Base-by-base conservation (phyloP, 805 yeast species). In the Ogataea paraovalis region DNA sequence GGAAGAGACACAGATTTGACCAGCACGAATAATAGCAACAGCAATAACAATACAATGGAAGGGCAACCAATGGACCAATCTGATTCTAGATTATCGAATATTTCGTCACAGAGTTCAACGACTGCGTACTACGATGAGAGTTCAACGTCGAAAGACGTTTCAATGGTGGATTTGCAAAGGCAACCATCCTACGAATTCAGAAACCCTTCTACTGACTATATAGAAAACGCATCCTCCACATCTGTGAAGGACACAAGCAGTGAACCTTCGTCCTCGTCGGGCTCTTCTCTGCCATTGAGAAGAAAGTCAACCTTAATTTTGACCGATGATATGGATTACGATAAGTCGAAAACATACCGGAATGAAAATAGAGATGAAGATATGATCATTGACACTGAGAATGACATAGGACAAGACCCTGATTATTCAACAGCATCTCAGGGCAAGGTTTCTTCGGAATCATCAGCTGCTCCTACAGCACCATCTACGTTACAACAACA, bases 271-370 rank as follows among this genome's bases (percentile, higher is more conserved):
- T 13, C 46, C n/a, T 18, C 28, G 41, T 27, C 43, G n/a, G 42
- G 34, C 2, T 22, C 45, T 19, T 16, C 28, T 10, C 5, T 38
- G 4, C 75, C 76, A 1, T 49, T 51, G 8, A 73, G 87, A 56
- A 73, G 89, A 53, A 84, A 83, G 64, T 83, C 91, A 2, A 85
- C 94, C 0, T 57, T 87, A 45, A 80, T 87, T 14, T 74, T 87
- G 37, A 79, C 84, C 1, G 90, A 84, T 50, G 92, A 85, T 33
- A 72, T 73, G 39, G 87, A 81, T 32, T 69, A 69, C 52, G 84
- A 79, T 44, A 74, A 70, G 48, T 68, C 73, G 58, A 76, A 75
- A 49, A 66, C 74, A 38, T 58, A 67, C 16, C 60, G 63, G 23
- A 62, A 58, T 20, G 56, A 56, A 14, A 66, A 61, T 27, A 61